Percentiles rank a stretch among this genome's conserved stretches.
These are phyloP conservation scores for Aspergillus bridgeri DNA, from an alignment of 495 filamentous ascomycete species.

Conservation along the genomic window DNA sequence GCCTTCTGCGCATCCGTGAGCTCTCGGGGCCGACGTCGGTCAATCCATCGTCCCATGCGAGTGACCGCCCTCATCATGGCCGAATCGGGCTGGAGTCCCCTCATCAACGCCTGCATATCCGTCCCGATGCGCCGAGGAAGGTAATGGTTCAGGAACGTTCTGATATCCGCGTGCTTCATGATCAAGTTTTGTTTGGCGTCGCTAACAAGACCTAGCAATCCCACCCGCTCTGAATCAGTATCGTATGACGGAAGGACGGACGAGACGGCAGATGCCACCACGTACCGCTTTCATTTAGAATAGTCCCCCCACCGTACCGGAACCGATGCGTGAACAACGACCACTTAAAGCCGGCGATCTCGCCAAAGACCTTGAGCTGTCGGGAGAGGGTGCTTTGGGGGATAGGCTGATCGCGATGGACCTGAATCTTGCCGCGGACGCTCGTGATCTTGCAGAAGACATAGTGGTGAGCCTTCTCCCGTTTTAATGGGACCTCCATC, in stretches of 20 bases:
- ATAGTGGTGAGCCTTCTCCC: background rate
- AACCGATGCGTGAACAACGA: constrained; percentile 10
- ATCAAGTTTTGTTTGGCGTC: constrained; percentile 3
- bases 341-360: background rate
- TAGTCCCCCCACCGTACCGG: constrained; percentile 14
- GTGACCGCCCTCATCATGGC: constrained; percentile 2
- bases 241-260: background rate
- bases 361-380: background rate
- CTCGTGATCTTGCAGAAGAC: background rate
- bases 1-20: background rate
- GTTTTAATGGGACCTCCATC: constrained; percentile 2
- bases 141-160: constrained; percentile 4
- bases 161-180: constrained; percentile 4
- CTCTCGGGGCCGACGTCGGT: background rate
- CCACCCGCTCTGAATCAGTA: background rate
- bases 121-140: background rate
- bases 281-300: constrained; percentile 3
- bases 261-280: background rate
- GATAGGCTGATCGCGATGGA: background rate
- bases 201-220: background rate
- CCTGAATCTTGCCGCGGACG: background rate
- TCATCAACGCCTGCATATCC: constrained; percentile 3
- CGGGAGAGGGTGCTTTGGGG: background rate
- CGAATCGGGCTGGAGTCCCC: background rate
- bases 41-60: constrained; percentile 2